Conservation (phyloP, 129 eudicot genomes). For the Saussurea involucrata region DNA sequence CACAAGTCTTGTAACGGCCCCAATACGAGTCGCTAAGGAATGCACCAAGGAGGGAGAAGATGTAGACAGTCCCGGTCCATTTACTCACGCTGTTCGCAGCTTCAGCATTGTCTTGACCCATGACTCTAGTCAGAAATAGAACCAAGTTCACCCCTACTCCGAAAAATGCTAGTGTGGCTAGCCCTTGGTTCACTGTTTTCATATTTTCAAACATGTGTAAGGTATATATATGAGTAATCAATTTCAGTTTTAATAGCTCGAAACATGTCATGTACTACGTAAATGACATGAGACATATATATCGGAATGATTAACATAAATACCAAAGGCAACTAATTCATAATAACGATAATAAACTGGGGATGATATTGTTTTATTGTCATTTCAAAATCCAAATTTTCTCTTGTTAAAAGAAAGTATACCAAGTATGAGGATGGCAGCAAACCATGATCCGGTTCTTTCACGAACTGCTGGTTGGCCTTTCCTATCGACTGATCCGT, state of each 20-base stretch:
- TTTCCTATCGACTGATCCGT: conserved; percentile 65
- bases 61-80: conserved; percentile 92
- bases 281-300: conserved; percentile 11
- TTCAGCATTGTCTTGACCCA: conserved; percentile 80
- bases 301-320: background rate
- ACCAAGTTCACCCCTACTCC: conserved; percentile 91
- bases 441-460: conserved; percentile 77
- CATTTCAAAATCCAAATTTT: background rate
- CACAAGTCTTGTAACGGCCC: conserved; percentile 89
- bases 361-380: background rate
- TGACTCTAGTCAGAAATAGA: conserved; percentile 71
- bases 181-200: conserved; percentile 78
- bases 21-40: conserved; percentile 87
- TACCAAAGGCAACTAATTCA: background rate
- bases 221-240: background rate
- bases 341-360: background rate
- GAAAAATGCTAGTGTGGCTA: conserved; percentile 81
- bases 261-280: conserved; percentile 15
- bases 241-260: background rate
- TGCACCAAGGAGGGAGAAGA: conserved; percentile 84
- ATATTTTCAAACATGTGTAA: background rate
- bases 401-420: background rate
- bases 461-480: conserved; percentile 69
- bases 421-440: conserved; percentile 81
- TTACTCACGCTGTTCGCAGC: conserved; percentile 84